Base-by-base conservation (phyloP, 208 protist genomes). In the Wallacemonas sp. region DNA sequence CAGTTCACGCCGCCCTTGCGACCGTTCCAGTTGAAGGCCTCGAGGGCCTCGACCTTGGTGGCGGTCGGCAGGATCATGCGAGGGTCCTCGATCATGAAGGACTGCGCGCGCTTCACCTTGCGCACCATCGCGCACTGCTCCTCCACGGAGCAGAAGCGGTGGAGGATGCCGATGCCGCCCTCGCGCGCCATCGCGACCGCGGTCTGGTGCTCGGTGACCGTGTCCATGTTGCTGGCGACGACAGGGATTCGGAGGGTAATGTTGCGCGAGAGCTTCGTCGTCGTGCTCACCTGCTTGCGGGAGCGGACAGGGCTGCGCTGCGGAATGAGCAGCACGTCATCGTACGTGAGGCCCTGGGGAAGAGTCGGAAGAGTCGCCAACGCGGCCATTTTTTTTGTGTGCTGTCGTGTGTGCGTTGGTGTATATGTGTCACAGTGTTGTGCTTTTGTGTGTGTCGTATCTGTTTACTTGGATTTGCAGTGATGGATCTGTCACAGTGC, bases 201-300 rank as follows among this genome's bases (percentile, higher is more conserved):
- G 3, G 80, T 96, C 76, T 94, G 84, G 71, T 92, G 82, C 65
- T 96, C 91, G 70, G 88, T 94, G 18, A 96, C 91, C 23, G 91
- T 97, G 74, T 97, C 92, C 92, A 97, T 97, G 79, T 97, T 97
- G 59, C 83, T 91, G n/a, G 89, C 89, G 26, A 97, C 87, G 54
- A 97, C 88, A 28, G 92, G 92, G 11, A 95, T 87, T 44, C 85
- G 57, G 3, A 97, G 74, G 16, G 67, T 77, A 54, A 95, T 84
- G 69, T 92, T 78, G 57, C 82, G 82, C 20, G 83, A 87, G 31
- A 97, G 79, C 26, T 76, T 71, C 5, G 92, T 93, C 18, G 26
- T 64, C 3, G 86, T 92, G 57, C 44, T 79, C 12, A 95, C 87
- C 14, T 74, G 45, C 66, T 84, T 84, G 63, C 92, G 84, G 23